These are phyloP conservation scores for Pythium insidiosum DNA, from an alignment of 352 stramenopile genomes.

Conservation along the genomic window DNA sequence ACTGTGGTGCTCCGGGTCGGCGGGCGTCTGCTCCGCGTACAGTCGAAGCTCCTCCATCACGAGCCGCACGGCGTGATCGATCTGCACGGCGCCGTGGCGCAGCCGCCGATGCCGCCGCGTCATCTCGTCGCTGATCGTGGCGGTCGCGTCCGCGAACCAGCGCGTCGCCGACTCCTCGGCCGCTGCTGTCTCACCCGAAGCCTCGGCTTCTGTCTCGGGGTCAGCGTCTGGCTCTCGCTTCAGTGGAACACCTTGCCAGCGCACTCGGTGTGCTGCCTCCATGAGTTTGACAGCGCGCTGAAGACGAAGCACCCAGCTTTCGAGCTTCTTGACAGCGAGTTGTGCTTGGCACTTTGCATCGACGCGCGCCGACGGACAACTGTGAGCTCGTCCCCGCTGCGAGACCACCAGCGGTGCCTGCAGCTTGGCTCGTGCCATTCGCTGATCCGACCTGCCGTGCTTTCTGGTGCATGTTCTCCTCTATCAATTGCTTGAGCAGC, in stretches of 20 bases:
- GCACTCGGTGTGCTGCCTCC: constrained; percentile 63
- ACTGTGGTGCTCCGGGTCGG: constrained; percentile 40
- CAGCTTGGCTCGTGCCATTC: no score
- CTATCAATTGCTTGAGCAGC: constrained; percentile 47
- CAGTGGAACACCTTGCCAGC: constrained; percentile 39
- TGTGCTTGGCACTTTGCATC: constrained; percentile 66
- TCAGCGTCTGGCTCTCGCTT: constrained; percentile 12
- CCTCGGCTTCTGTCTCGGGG: constrained; percentile 13
- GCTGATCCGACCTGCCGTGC: constrained; percentile 15
- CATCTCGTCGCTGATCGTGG: constrained; percentile 68
- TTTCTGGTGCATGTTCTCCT: constrained; percentile 54
- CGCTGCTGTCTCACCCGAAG: constrained; percentile 22
- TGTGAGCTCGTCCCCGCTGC: no score
- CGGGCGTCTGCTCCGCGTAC: constrained; percentile 34
- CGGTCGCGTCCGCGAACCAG: constrained; percentile 49
- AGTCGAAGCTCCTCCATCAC: constrained; percentile 70
- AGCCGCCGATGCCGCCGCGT: constrained; percentile 67
- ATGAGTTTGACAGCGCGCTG: constrained; percentile 72
- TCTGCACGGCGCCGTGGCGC: constrained; percentile 40
- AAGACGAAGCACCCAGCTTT: constrained; percentile 61
- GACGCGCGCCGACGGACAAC: constrained; percentile 20
- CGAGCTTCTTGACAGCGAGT: constrained; percentile 72
- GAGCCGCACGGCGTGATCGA: constrained; percentile 44
- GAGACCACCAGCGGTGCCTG: no score
- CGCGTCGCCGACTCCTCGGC: constrained; percentile 18